Base-by-base conservation (phyloP, 495 filamentous ascomycete species). In the Penicillium crystallinum region DNA sequence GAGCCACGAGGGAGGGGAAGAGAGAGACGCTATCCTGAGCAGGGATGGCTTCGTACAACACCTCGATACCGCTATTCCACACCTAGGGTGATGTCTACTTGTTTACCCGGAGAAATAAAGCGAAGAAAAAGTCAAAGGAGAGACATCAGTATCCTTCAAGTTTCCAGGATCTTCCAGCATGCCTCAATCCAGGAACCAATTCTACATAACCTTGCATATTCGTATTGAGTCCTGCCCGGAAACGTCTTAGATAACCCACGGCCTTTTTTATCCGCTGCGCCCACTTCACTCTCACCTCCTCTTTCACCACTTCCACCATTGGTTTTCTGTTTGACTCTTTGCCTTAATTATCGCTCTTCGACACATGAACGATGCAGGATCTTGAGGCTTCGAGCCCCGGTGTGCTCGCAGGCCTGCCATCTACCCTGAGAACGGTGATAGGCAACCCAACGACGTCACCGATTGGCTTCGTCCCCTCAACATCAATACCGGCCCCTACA, bases 281-380 rank as follows among this genome's bases (percentile, higher is more conserved):
- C 51, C 54, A 50, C 52, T 56, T 36, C 22, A 18, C 44, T 37
- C 22, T 56, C 54, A 46, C 41, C 34, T 46, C 37, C 48, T 51
- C 51, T 44, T 50, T 17, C n/a, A 42, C 46, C 37, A 44, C 56
- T 54, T 19, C 31, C 43, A 35, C 14, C 40, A n/a, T 33, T 42
- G 25, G 19, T 30, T 30, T 14, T 38, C n/a, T 33, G 10, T 12
- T 35, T 29, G 25, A 46, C 22, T 40, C 30, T 19, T 40, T 46
- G 19, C 35, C 22, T 38, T 45, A 15, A 19, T 27, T 15, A 31
- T 18, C 27, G 23, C 29, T 34, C 45, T 27, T n/a, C n/a, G n/a
- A 9, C 49, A 37, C 54, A 75, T 75, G 71, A 73, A 75, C 65
- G 54, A 75, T 75, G 71, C 71, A 71, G 65, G 66, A 62, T 63